Percentiles rank a stretch among this genome's conserved stretches.
Evolutionary conservation across 2,329 filamentous ascomycete species (phyloP).

Genomic region (Penicillium sclerotiorum): DNA sequence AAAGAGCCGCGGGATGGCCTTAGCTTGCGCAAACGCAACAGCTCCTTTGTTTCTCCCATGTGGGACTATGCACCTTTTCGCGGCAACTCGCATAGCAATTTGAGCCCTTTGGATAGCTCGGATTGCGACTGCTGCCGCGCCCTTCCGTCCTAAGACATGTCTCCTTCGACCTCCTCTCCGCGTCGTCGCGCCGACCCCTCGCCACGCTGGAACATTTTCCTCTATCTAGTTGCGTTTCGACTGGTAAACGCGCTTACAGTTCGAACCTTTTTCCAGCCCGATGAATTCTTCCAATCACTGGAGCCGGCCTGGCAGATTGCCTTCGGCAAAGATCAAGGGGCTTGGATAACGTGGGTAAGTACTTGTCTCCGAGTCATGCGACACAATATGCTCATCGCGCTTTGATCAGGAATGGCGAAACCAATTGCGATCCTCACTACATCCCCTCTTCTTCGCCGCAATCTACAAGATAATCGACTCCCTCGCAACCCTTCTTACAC

Average conservation of each 20-base stretch:
- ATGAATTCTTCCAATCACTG: constrained; percentile 94
- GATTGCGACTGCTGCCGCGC: neutral
- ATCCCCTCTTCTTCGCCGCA: constrained; percentile 81
- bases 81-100: neutral
- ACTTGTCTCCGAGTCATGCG: neutral
- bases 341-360: constrained; percentile 94
- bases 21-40: neutral
- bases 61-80: constrained; percentile 73
- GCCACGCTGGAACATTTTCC: constrained; percentile 31
- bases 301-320: constrained; percentile 91
- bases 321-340: constrained; percentile 74
- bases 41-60: constrained; percentile 73
- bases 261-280: constrained; percentile 93
- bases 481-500: constrained; percentile 57
- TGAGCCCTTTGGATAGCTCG: neutral
- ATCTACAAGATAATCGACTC: constrained; percentile 68
- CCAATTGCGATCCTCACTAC: constrained; percentile 83
- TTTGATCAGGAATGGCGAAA: constrained; percentile 80
- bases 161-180: constrained; percentile 10
- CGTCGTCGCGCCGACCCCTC: constrained; percentile 14
- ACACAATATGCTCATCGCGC: neutral
- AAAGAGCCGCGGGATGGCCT: neutral
- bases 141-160: constrained; percentile 5
- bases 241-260: constrained; percentile 77
- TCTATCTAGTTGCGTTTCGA: constrained; percentile 66